Percentiles rank a stretch among this genome's conserved stretches.
These are phyloP conservation scores for Polytrichum formosum DNA, from an alignment of 225 moss, liverwort and hornwort species.

Conservation along the genomic window DNA sequence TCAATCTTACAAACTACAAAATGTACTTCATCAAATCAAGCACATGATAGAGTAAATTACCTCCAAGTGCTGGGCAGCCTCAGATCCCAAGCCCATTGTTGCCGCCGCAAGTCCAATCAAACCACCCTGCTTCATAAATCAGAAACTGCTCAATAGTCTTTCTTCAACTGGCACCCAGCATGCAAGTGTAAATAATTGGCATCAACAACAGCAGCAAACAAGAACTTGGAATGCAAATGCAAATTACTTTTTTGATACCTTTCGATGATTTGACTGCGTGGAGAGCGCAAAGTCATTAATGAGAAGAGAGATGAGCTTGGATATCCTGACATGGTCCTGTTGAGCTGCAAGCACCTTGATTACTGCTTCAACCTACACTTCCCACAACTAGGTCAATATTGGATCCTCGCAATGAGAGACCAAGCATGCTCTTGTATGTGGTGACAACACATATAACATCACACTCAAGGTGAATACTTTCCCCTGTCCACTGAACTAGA, in stretches of 20 bases:
- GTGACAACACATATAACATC: too few relatives aligned
- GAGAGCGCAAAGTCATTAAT: constrained; percentile 80
- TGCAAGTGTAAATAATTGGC: not conserved
- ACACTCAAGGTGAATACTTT: too few relatives aligned
- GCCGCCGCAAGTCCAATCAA: constrained; percentile 95
- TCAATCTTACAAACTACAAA: too few relatives aligned
- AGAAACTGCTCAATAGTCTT: not conserved
- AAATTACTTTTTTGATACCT: constrained; percentile 33
- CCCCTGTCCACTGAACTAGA: too few relatives aligned
- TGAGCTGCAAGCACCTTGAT: constrained; percentile 66
- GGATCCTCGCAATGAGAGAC: too few relatives aligned
- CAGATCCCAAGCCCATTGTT: constrained; percentile 85
- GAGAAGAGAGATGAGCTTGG: constrained; percentile 65
- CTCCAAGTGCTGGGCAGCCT: constrained; percentile 89
- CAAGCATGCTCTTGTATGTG: too few relatives aligned
- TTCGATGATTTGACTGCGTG: constrained; percentile 89
- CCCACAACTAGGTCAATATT: constrained; percentile 2
- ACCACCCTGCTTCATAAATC: constrained; percentile 61
- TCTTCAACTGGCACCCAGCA: not conserved
- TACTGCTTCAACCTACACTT: constrained; percentile 79
- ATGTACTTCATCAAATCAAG: not conserved
- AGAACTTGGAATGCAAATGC: not conserved
- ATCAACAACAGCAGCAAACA: not conserved
- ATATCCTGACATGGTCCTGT: constrained; percentile 85
- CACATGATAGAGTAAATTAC: constrained; percentile 25